Base-by-base conservation (phyloP, 371 early-diverging fungal genomes). In the Mucor piriformis region DNA sequence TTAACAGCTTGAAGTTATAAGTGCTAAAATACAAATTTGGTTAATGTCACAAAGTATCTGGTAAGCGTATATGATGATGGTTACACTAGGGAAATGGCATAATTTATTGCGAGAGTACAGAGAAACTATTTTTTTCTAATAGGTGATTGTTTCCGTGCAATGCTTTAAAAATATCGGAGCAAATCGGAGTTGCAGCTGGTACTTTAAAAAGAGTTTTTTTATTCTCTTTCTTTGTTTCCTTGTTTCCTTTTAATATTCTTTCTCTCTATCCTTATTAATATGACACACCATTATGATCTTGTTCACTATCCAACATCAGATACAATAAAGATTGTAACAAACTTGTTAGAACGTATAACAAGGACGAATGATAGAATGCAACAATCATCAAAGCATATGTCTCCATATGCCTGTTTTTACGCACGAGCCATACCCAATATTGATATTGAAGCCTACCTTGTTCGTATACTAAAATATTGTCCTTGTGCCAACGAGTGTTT, bases 401-500 rank as follows among this genome's bases (percentile, higher is more conserved):
- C 50, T 44, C 56, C 50, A 37, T 64, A 72, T 54, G 61, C 61
- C 38, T 65, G 66, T 38, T 91, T 91, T 64, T 86, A 88, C 63
- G 86, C 92, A 25, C 78, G 85, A 44, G 78, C 85, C 13, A 79
- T 88, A 37, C 91, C 92, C 21, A 76, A 77, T 50, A 91, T 91
- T 21, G 84, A 85, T 62, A 67, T 90, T 37, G 74, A 74, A 18
- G 79, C 80, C 3, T 91, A 91, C 64, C 66, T 86, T 2, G 37
- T 66, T 23, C 82, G 91, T 24, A 90, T 91, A 21, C 70, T 86
- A 44, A 89, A 88, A 58, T 91, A 91, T 67, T 87, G 89, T 18
- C 91, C 91, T 10, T 90, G 88, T 63, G 72, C 80, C n/a, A 88
- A 79, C 66, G 90, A 88, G 70, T 86, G 86, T 63, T 90, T 92